These are phyloP conservation scores for Cinchona pubescens DNA, from an alignment of 257 asterid genomes.

Conservation along the genomic window DNA sequence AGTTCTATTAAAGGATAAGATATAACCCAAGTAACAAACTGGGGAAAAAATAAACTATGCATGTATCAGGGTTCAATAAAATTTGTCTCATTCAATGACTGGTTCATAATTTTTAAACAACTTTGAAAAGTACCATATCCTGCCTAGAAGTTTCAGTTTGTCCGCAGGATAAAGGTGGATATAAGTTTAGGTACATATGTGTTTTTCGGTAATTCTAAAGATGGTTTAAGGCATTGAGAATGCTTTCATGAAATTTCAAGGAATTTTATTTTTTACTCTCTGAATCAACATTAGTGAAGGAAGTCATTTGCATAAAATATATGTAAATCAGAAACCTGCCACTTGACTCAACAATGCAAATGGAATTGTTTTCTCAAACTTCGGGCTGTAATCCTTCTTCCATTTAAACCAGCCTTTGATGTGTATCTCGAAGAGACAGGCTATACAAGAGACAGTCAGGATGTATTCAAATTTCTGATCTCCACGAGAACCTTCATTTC, in stretches of 20 bases:
- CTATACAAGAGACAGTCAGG: conserved; percentile 44
- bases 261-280: neutral
- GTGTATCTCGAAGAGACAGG: conserved; percentile 85
- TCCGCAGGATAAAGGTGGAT: neutral
- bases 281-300: neutral
- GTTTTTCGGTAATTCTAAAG: neutral
- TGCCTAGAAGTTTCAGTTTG: neutral
- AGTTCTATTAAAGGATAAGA: neutral
- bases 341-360: conserved; percentile 92
- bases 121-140: neutral
- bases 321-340: conserved; percentile 63
- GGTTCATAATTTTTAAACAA: neutral
- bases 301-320: neutral
- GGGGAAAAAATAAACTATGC: neutral
- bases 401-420: conserved; percentile 78
- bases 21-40: neutral
- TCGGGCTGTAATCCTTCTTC: conserved; percentile 62
- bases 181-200: neutral
- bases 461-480: conserved; percentile 58
- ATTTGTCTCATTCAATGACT: neutral
- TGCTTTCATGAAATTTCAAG: neutral
- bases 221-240: neutral
- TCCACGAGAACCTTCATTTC: conserved; percentile 87
- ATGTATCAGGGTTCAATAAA: neutral
- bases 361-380: conserved; percentile 82